Conservation (phyloP, 2,329 filamentous ascomycete species). For the Talaromyces albobiverticillius region DNA sequence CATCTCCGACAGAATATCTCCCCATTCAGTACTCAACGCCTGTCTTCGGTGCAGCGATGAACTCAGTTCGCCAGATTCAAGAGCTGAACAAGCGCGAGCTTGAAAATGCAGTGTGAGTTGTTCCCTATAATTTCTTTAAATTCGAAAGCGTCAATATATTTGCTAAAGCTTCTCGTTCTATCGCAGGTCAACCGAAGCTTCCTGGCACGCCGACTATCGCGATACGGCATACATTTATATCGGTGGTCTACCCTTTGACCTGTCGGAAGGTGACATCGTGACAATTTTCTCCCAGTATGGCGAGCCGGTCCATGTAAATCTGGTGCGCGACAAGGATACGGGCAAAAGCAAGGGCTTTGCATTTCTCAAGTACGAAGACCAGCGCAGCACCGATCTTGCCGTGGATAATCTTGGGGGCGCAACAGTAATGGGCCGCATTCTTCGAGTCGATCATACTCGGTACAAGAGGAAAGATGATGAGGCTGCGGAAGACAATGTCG, state of each 20-base stretch:
- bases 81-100: constrained; percentile 93
- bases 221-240: constrained; percentile 97
- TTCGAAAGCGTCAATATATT: constrained; percentile 14
- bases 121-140: not conserved
- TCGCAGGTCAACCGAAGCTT: constrained; percentile 72
- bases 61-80: constrained; percentile 88
- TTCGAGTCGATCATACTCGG: constrained; percentile 87
- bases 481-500: constrained; percentile 50
- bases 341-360: constrained; percentile 93
- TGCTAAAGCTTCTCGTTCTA: constrained; percentile 3
- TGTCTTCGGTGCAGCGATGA: constrained; percentile 59
- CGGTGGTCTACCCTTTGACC: constrained; percentile 85
- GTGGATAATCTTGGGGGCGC: constrained; percentile 94
- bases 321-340: constrained; percentile 91
- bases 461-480: constrained; percentile 84
- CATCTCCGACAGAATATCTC: not conserved
- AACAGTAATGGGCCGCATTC: constrained; percentile 71
- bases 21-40: too few species aligned
- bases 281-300: constrained; percentile 97
- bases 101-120: constrained; percentile 74
- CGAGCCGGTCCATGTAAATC: constrained; percentile 88
- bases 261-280: constrained; percentile 92
- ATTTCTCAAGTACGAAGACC: constrained; percentile 97
- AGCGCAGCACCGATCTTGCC: constrained; percentile 89
- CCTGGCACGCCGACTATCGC: constrained; percentile 96